Conservation (phyloP, 2,329 filamentous ascomycete species). For the Sporothrix humicola region DNA sequence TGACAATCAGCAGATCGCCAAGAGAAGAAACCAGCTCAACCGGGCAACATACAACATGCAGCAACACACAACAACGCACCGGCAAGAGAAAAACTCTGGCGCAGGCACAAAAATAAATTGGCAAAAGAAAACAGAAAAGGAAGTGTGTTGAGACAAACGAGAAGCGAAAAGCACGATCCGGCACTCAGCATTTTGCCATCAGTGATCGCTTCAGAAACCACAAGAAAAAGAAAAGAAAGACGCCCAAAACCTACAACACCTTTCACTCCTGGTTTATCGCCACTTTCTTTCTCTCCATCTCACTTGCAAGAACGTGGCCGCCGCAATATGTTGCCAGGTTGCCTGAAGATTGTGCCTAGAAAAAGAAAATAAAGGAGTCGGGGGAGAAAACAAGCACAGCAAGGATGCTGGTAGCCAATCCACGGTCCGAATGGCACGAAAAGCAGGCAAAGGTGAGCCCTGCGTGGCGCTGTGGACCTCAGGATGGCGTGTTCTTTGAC, state of each 20-base stretch:
- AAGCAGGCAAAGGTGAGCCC: not conserved
- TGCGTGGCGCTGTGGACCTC: conserved; percentile 1
- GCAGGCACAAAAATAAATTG: not conserved
- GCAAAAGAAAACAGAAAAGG: not conserved
- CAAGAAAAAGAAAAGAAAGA: conserved; percentile 4
- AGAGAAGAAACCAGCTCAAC: not conserved
- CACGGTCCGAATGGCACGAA: not conserved
- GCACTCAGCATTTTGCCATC: conserved; percentile 6
- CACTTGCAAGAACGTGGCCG: too few species aligned
- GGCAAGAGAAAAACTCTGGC: not conserved
- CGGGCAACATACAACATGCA: not conserved
- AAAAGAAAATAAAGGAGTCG: not conserved
- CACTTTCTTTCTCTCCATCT: too few species aligned
- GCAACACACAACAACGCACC: not conserved
- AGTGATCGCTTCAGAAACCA: not conserved
- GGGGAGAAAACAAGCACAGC: not conserved
- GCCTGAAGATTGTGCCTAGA: not conserved
- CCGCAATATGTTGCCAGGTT: too few species aligned
- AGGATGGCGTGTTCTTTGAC: conserved; percentile 17
- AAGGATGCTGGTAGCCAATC: not conserved
- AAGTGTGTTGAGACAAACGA: conserved; percentile 2
- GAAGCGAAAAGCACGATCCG: conserved; percentile 12
- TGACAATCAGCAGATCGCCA: conserved; percentile 20
- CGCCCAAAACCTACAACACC: not conserved
- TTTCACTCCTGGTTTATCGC: not conserved